Conservation (phyloP, 2,329 filamentous ascomycete species). For the Paecilomyces sp. region DNA sequence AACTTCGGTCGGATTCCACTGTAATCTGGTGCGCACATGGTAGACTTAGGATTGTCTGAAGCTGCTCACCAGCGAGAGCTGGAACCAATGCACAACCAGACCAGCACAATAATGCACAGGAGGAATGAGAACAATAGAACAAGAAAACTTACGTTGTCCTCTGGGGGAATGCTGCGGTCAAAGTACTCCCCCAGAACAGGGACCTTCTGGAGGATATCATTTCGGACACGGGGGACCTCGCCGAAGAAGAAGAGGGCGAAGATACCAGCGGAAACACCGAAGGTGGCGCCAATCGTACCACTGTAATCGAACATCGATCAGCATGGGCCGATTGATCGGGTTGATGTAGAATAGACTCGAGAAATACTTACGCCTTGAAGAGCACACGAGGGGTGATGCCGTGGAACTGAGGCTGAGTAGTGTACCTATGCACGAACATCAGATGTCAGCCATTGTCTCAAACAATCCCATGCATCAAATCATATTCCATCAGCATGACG, state of each 20-base stretch:
- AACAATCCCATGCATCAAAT: background rate
- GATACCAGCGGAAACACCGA: slow-evolving; percentile 51
- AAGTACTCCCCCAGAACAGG: slow-evolving; percentile 53
- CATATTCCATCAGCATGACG: background rate
- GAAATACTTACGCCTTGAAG: background rate
- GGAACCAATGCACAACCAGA: background rate
- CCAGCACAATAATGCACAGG: background rate
- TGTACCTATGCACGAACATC: slow-evolving; percentile 4
- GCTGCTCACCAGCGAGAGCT: background rate
- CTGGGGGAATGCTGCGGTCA: slow-evolving; percentile 50
- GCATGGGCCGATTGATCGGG: slow-evolving; percentile 1
- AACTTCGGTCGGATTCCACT: background rate
- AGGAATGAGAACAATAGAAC: background rate
- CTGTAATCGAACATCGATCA: slow-evolving; percentile 19
- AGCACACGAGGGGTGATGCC: background rate
- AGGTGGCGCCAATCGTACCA: slow-evolving; percentile 44
- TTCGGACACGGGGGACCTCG: slow-evolving; percentile 55
- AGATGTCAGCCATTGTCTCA: background rate
- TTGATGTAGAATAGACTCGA: background rate
- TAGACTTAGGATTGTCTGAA: background rate
- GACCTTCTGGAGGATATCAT: slow-evolving; percentile 56
- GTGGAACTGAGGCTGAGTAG: background rate
- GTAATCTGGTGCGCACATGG: background rate
- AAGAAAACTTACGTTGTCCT: slow-evolving; percentile 49
- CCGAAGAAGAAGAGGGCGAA: slow-evolving; percentile 60